These are phyloP conservation scores for Pseudozyma sp. DNA, from an alignment of 1,284 basidiomycete genomes.

Conservation along the genomic window DNA sequence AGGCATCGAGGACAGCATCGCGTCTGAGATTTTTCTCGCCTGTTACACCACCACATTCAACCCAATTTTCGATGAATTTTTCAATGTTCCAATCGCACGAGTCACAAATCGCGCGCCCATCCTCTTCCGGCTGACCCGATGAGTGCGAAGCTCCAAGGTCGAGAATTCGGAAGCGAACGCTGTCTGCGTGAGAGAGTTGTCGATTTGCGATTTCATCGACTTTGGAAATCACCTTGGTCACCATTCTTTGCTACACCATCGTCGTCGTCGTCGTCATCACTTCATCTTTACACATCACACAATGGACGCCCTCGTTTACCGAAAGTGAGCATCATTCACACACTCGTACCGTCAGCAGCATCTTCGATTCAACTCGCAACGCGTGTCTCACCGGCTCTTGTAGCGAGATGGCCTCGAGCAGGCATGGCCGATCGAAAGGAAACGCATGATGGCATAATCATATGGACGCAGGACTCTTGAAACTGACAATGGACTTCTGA, in stretches of 20 bases:
- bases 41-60: too few species aligned
- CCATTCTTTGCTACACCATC: conserved; percentile 17
- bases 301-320: conserved; percentile 61
- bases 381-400: too few species aligned
- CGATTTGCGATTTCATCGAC: conserved; percentile 17
- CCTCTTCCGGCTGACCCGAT: too few species aligned
- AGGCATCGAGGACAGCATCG: too few species aligned
- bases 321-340: conserved; percentile 42
- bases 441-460: neutral
- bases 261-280: conserved; percentile 31
- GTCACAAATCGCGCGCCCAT: too few species aligned
- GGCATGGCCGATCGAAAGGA: neutral
- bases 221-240: conserved; percentile 19
- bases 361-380: neutral
- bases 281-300: conserved; percentile 15
- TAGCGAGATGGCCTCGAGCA: too few species aligned
- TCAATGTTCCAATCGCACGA: too few species aligned
- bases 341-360: neutral
- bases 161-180: conserved; percentile 35
- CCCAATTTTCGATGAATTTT: too few species aligned
- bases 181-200: too few species aligned
- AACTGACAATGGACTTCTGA: conserved; percentile 10
- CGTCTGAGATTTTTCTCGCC: too few species aligned
- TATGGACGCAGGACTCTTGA: neutral
- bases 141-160: neutral